Percentiles rank a stretch among this genome's conserved stretches.
phyloP scores from a whole-genome alignment of 352 stramenopile species.

The Lagenidium sp. region DNA sequence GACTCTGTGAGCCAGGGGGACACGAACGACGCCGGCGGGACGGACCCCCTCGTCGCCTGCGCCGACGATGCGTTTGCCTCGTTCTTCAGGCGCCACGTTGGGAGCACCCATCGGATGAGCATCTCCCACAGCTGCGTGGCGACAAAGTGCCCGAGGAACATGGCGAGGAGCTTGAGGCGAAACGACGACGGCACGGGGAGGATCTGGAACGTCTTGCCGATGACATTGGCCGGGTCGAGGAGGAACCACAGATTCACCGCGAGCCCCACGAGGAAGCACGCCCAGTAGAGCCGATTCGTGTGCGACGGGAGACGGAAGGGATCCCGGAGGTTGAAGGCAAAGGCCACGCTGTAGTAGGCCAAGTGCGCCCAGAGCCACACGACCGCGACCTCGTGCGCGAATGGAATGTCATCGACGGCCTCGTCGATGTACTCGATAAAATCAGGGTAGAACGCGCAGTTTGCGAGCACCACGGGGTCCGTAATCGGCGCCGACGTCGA shows the following conservation, averaged over 20 bases:
- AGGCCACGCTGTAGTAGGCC: slow-evolving; percentile 37
- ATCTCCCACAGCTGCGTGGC: slow-evolving; percentile 11
- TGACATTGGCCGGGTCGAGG: slow-evolving; percentile 22
- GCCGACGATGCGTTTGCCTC: too few species aligned
- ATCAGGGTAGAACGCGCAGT: slow-evolving; percentile 23
- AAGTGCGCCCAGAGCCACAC: slow-evolving; percentile 53
- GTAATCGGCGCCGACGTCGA: slow-evolving; percentile 1
- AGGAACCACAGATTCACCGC: slow-evolving; percentile 41
- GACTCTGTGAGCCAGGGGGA: too few species aligned
- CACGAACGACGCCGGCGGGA: too few species aligned
- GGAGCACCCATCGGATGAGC: too few species aligned
- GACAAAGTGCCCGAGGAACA: slow-evolving; percentile 30
- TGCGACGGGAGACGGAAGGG: slow-evolving; percentile 39
- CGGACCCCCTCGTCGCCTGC: too few species aligned
- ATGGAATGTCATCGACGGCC: slow-evolving; percentile 23
- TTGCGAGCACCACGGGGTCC: background rate
- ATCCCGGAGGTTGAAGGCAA: slow-evolving; percentile 48
- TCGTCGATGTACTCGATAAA: slow-evolving; percentile 9
- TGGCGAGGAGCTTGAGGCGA: slow-evolving; percentile 26
- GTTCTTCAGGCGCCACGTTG: too few species aligned
- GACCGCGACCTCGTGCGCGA: slow-evolving; percentile 35
- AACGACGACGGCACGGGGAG: slow-evolving; percentile 27
- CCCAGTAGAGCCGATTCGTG: slow-evolving; percentile 30
- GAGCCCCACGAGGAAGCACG: slow-evolving; percentile 14
- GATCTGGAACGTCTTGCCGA: slow-evolving; percentile 34